phyloP scores from a whole-genome alignment of 1,284 basidiomycete species.

The Apiotrichum siamense region DNA sequence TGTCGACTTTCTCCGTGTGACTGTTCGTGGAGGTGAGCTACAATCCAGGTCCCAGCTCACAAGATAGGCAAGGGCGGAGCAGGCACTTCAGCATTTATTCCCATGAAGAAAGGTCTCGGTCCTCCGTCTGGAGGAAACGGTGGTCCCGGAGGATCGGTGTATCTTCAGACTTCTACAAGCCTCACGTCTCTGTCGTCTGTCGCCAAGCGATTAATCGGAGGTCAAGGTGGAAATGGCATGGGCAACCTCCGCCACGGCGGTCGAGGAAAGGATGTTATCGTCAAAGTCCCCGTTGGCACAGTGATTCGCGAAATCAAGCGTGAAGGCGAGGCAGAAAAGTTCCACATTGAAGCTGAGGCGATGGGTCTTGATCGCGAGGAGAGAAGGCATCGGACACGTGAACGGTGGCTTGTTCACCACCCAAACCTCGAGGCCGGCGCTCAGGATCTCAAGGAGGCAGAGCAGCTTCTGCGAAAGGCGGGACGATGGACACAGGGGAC shows the following conservation, averaged over 20 bases:
- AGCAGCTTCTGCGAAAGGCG: slow-evolving; percentile 57
- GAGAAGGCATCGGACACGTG: slow-evolving; percentile 51
- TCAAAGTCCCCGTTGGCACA: slow-evolving; percentile 81
- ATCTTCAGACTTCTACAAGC: slow-evolving; percentile 66
- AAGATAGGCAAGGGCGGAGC: slow-evolving; percentile 68
- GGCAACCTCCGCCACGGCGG: slow-evolving; percentile 80
- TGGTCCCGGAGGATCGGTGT: slow-evolving; percentile 78
- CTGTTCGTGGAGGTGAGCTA: slow-evolving; percentile 62
- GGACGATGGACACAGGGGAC: slow-evolving; percentile 51
- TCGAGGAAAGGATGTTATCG: slow-evolving; percentile 62
- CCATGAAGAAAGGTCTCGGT: slow-evolving; percentile 65
- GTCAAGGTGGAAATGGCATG: slow-evolving; percentile 63
- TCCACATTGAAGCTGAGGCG: slow-evolving; percentile 45
- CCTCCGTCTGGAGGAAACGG: slow-evolving; percentile 87
- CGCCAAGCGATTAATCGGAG: slow-evolving; percentile 60
- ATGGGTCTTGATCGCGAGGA: slow-evolving; percentile 20
- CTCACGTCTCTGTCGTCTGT: slow-evolving; percentile 72
- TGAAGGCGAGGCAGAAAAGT: slow-evolving; percentile 55
- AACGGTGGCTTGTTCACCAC: slow-evolving; percentile 71
- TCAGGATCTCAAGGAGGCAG: slow-evolving; percentile 64
- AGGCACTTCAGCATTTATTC: slow-evolving; percentile 74
- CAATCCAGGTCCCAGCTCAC: slow-evolving; percentile 2
- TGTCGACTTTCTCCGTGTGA: slow-evolving; percentile 70
- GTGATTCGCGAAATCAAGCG: slow-evolving; percentile 68
- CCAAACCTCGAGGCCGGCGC: slow-evolving; percentile 60